A percentile compares a stretch with the other conserved stretches of the same genome.
Conservation (phyloP, 2,329 filamentous ascomycete species). For the Purpureocillium lavendulum region DNA sequence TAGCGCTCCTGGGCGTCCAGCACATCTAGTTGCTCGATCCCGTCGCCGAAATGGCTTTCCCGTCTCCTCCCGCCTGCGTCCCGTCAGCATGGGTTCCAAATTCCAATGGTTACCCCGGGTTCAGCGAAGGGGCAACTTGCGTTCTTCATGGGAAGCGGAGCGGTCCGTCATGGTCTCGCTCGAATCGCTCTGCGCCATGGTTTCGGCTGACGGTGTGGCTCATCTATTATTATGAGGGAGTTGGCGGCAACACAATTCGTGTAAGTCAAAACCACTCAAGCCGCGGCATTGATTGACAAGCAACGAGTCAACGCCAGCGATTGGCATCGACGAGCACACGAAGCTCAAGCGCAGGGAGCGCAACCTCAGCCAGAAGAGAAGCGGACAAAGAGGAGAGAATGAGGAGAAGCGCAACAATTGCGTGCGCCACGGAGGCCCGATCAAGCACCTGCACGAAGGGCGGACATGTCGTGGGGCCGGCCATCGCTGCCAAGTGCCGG, state of each 20-base stretch:
- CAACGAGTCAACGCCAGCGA: not conserved
- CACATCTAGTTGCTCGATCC: slow-evolving; percentile 21
- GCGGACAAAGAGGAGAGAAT: not conserved
- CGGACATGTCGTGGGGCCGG: not conserved
- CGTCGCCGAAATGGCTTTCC: slow-evolving; percentile 14
- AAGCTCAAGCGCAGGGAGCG: not conserved
- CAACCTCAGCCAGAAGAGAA: not conserved
- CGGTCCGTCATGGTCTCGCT: slow-evolving; percentile 16
- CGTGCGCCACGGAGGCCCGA: not conserved
- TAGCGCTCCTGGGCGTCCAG: slow-evolving; percentile 32
- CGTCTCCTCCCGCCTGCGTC: slow-evolving; percentile 13
- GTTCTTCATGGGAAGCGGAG: not conserved
- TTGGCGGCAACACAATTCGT: not conserved
- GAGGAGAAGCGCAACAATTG: not conserved
- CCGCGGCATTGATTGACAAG: too few species aligned
- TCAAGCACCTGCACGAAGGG: not conserved
- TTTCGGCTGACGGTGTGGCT: not conserved
- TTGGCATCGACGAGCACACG: not conserved
- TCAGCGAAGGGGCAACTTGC: not conserved
- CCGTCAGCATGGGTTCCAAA: too few species aligned
- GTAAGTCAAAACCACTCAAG: not conserved
- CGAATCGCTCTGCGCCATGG: slow-evolving; percentile 16
- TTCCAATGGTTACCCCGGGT: too few species aligned
- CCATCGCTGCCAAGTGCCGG: not conserved
- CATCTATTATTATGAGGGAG: too few species aligned